These are phyloP conservation scores for Daldinia sp. DNA, from an alignment of 2,329 filamentous ascomycete genomes.

Conservation along the genomic window DNA sequence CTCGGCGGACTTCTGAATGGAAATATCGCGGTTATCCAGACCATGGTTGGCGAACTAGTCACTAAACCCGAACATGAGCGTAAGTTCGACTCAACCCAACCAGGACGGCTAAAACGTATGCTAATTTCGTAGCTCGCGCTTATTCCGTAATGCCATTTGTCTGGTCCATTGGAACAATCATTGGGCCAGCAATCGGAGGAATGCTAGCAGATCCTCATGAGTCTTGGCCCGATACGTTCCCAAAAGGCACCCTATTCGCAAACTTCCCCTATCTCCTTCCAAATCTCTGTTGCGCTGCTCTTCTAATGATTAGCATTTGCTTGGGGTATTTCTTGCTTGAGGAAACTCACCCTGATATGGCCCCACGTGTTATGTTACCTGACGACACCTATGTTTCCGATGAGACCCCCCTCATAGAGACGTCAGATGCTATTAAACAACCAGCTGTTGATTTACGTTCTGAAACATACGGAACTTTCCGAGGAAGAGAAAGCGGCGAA, in stretches of 20 bases:
- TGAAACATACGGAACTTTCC: constrained; percentile 83
- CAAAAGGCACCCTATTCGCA: constrained; percentile 73
- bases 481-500: constrained; percentile 54
- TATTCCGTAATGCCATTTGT: constrained; percentile 95
- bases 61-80: constrained; percentile 86
- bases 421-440: constrained; percentile 76
- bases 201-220: constrained; percentile 81
- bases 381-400: constrained; percentile 63
- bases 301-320: constrained; percentile 81
- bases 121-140: constrained; percentile 69
- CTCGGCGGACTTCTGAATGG: constrained; percentile 87
- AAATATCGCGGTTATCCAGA: constrained; percentile 90
- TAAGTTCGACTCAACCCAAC: constrained; percentile 55
- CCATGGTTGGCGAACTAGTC: constrained; percentile 90
- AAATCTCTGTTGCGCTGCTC: constrained; percentile 80
- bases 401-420: constrained; percentile 78
- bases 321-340: constrained; percentile 82
- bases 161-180: constrained; percentile 89
- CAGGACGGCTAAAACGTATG: neutral
- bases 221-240: constrained; percentile 77
- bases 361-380: constrained; percentile 59
- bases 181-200: constrained; percentile 88
- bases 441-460: constrained; percentile 76
- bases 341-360: constrained; percentile 89
- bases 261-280: constrained; percentile 87